Evolutionary conservation across 495 filamentous ascomycete genomes (phyloP), one percentile per base, ranked within the genome.

Genomic region (Neurospora sp.): DNA sequence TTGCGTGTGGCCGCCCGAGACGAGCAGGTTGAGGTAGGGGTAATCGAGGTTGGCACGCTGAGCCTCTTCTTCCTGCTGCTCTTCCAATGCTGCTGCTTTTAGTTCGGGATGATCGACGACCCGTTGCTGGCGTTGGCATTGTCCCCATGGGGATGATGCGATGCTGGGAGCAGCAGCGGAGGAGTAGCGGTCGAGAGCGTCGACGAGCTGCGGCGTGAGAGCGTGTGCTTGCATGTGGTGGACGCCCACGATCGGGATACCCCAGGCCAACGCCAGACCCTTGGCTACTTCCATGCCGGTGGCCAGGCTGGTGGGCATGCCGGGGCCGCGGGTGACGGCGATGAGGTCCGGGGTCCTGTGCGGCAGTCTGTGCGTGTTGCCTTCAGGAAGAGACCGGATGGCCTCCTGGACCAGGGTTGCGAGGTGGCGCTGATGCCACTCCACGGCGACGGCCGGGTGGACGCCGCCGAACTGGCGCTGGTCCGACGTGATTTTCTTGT

Each of bases 141-240:
- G 45, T 35, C 1, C 27, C 53, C 53, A 20, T 20, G 42, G 73
- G 31, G 8, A 71, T 20, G 71, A 39, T 12, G 73, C 40, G 10
- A 20, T 41, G 35, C 70, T 38, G 20, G 39, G 8, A 9, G 71
- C 71, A 70, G 69, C 53, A 7, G 71, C 71, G 70, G 69, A 53
- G 20, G 75, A 39, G 31, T 75, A 39, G 31, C 42, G 47, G 37
- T 80, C 75, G 41, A 97, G 80, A 3, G 91, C 91, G 10, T 84
- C 80, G 2, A 93, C 89, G n/a, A 99, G 88, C 3, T 92, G 87
- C 8, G 94, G 92, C 7, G 96, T 98, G 68, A 99, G 80, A 3
- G 94, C 89, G 80, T 99, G 96, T 16, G 95, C 96, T 78, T 98
- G 94, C 96, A 99, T 98, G 80, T 99, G 96, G 77, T 99, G 90